phyloP scores from a whole-genome alignment of 2,329 filamentous ascomycete species.

The Phyllosticta citrichinensis region DNA sequence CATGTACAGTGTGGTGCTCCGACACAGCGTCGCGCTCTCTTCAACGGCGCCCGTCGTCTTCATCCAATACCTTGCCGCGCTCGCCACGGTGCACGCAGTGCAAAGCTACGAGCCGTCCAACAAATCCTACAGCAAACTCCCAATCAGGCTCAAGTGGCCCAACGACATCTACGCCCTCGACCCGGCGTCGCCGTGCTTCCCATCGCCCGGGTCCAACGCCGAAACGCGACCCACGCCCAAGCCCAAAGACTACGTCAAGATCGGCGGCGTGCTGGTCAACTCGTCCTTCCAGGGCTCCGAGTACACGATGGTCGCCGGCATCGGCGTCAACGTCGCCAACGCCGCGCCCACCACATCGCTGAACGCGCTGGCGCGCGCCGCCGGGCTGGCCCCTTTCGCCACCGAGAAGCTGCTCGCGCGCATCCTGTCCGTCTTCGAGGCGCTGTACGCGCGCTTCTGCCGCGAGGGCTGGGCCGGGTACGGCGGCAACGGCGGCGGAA shows the following conservation, averaged over 20 bases:
- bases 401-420: constrained; percentile 74
- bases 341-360: constrained; percentile 78
- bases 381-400: constrained; percentile 46
- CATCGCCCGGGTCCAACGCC: background rate
- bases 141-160: constrained; percentile 90
- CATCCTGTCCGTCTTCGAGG: constrained; percentile 69
- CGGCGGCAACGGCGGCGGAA: constrained; percentile 53
- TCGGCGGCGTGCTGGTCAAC: constrained; percentile 87
- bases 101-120: constrained; percentile 71
- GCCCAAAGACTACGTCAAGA: constrained; percentile 64
- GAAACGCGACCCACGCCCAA: background rate
- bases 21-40: constrained; percentile 66
- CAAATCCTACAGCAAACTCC: constrained; percentile 61
- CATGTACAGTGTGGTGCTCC: constrained; percentile 80
- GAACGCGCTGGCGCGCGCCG: constrained; percentile 52
- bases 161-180: constrained; percentile 63
- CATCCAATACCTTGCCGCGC: constrained; percentile 82
- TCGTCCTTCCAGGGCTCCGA: constrained; percentile 66
- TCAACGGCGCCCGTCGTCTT: constrained; percentile 75
- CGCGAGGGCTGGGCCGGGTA: constrained; percentile 61
- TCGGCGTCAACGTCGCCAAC: constrained; percentile 78
- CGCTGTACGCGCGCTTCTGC: constrained; percentile 65
- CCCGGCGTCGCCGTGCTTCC: constrained; percentile 11
- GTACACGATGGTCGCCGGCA: constrained; percentile 76
- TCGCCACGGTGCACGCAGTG: constrained; percentile 78